Evolutionary conservation across 148 eudicot species (phyloP), one percentile per base, ranked within the genome.

Genomic region (Gaultheria prostrata): DNA sequence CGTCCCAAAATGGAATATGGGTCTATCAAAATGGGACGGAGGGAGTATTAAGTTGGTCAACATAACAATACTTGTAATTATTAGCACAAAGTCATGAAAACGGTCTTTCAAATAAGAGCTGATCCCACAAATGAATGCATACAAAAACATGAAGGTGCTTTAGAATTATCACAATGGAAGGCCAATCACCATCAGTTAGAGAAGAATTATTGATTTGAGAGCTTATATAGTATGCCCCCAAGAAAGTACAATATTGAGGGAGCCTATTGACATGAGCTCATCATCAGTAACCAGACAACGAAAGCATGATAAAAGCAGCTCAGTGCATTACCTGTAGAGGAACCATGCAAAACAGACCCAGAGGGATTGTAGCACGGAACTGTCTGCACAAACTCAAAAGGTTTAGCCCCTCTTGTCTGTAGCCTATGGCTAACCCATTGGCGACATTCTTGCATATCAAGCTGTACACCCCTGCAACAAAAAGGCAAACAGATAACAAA

Each of bases 381-480:
- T 56, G 98, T 95, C 26, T 21, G 87, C 5, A 78, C 88, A 86
- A 95, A 95, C 48, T 92, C 92, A 88, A 94, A 93, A 70, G 95
- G 91, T 88, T 91, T 91, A 77, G 86, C 75, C 82, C 98, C 98
- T 80, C 91, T 89, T 69, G 83, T 32, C 79, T 91, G 88, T 63
- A 95, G 92, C 91, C 81, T 94, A 87, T 87, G 81, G 83, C 83
- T 91, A 21, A 94, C 92, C 94, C 94, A 94, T 46, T 86, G 86
- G 83, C 90, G 95, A 85, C 92, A 91, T 65, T 91, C 93, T 84
- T 91, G 87, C 84, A 84, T 90, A 81, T 88, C 91, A 54, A 86
- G 84, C 67, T 85, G 84, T 80, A 89, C 82, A 84, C 77, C 86
- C 85, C 99, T 97, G 67, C 8, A 82, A 82, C 77, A 80, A 28